Evolutionary conservation across 768 basidiomycete species (phyloP).

Genomic region (Lentinula sp.): DNA sequence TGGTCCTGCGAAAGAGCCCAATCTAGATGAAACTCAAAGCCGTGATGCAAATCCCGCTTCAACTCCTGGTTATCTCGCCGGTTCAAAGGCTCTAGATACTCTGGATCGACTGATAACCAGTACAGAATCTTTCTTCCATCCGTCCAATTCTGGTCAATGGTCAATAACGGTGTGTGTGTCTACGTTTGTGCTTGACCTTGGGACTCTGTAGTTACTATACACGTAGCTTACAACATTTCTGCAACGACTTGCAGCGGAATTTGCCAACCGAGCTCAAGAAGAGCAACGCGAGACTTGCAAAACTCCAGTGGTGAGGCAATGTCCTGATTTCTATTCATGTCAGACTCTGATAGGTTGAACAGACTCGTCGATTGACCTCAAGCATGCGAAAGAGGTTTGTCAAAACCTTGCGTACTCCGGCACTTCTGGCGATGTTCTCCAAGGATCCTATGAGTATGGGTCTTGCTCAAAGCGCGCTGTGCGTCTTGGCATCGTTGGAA

Average conservation of each 20-base stretch:
- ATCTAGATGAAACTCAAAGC: constrained; percentile 19
- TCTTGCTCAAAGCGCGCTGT: constrained; percentile 77
- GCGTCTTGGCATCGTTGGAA: constrained; percentile 73
- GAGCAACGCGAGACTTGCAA: constrained; percentile 74
- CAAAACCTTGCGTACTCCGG: constrained; percentile 73
- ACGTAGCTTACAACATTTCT: constrained; percentile 62
- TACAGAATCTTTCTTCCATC: constrained; percentile 93
- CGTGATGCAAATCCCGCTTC: constrained; percentile 17
- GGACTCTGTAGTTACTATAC: not conserved
- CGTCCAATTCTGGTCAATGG: constrained; percentile 87
- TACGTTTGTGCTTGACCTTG: not conserved
- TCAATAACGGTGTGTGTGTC: constrained; percentile 54
- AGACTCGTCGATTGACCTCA: constrained; percentile 76
- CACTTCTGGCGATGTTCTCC: constrained; percentile 86
- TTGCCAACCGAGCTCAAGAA: constrained; percentile 72
- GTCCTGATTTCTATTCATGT: constrained; percentile 11
- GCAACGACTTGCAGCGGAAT: constrained; percentile 68
- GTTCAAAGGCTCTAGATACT: constrained; percentile 84
- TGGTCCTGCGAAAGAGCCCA: constrained; percentile 47
- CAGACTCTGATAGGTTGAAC: not conserved
- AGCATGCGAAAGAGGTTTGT: constrained; percentile 82
- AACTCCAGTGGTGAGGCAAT: constrained; percentile 59
- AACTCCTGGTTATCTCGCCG: constrained; percentile 57
- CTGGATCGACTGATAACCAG: constrained; percentile 85
- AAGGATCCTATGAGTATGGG: constrained; percentile 78